Percentiles rank a stretch among this genome's conserved stretches.
Evolutionary conservation across 345 rosid genomes (phyloP).

Genomic region (Excoecaria cochinchinensis): DNA sequence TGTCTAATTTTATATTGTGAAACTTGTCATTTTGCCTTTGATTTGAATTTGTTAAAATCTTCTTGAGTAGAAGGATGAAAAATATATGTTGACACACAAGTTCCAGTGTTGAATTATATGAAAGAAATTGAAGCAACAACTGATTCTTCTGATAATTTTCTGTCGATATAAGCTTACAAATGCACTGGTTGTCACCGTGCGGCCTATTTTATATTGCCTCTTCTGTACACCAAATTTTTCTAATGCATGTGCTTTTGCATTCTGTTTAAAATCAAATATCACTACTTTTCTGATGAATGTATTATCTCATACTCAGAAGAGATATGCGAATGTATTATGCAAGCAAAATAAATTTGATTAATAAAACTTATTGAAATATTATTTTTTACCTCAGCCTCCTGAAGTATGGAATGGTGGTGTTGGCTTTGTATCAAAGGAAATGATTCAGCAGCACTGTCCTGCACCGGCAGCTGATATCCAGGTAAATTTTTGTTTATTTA

Average conservation of each 20-base stretch:
- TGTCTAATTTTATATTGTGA: neutral
- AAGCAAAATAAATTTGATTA: neutral
- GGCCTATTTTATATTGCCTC: neutral
- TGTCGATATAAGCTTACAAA: neutral
- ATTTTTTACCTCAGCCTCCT: slow-evolving; percentile 62
- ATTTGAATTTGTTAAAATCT: neutral
- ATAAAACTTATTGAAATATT: neutral
- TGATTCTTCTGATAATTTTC: neutral
- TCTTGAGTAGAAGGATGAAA: neutral
- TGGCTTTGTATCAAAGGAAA: slow-evolving; percentile 89
- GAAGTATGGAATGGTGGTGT: slow-evolving; percentile 87
- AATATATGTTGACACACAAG: neutral
- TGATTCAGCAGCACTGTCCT: slow-evolving; percentile 78
- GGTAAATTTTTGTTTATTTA: slow-evolving; percentile 34
- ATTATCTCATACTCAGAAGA: neutral
- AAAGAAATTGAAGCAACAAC: neutral
- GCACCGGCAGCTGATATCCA: slow-evolving; percentile 68
- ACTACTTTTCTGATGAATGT: neutral
- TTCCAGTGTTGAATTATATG: neutral
- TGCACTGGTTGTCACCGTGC: neutral
- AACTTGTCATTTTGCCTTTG: neutral
- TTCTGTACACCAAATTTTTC: neutral
- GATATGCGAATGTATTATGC: too few relatives aligned
- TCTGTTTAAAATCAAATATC: neutral
- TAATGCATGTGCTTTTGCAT: neutral